Base-by-base conservation (phyloP, 768 basidiomycete species). In the Myochromella boudieri region DNA sequence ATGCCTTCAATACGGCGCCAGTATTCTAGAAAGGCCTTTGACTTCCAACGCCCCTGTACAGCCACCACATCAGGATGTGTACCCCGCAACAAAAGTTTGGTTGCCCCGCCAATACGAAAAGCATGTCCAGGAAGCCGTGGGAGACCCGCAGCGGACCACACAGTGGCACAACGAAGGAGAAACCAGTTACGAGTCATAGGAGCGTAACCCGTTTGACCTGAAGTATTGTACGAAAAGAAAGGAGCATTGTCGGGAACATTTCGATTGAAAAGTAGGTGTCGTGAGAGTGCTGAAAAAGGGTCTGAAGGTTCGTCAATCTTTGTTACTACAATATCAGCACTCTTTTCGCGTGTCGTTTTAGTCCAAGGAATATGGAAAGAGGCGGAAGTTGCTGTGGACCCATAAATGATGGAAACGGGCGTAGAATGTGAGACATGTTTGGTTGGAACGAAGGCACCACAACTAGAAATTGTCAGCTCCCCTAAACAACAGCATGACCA, bases 331-430 rank as follows among this genome's bases (percentile, higher is more conserved):
- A 68, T 54, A 14, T 60, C 49, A 0, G 64, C 64, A 1, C 71
- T 61, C 0, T 21, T 22, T 3, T 52, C 27, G 0, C 42, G 25
- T 0, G 63, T 67, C 0, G 65, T 65, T 43, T 73, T 71, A 0
- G 67, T 63, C 61, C 66, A 68, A 0, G 71, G 69, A 7, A 73
- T 64, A 26, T 61, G 62, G 20, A 58, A 58, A 7, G 51, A 47
- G 9, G 55, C 48, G 25, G 42, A 56, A 7, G 37, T 9, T 2
- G 46, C 44, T 25, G 37, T 21, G 3, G 12, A 11, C 3, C 26
- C 3, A 10, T 9, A 29, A 14, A 11, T 5, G n/a, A 32, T 22
- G 6, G 6, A 11, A 20, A 32, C 17, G 1, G 17, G 3, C 4
- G 41, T 12, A 4, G 17, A 10, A 20, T 25, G 5, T 4, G 41